phyloP scores from a whole-genome alignment of 768 basidiomycete species.

The Dioszegia hungarica region DNA sequence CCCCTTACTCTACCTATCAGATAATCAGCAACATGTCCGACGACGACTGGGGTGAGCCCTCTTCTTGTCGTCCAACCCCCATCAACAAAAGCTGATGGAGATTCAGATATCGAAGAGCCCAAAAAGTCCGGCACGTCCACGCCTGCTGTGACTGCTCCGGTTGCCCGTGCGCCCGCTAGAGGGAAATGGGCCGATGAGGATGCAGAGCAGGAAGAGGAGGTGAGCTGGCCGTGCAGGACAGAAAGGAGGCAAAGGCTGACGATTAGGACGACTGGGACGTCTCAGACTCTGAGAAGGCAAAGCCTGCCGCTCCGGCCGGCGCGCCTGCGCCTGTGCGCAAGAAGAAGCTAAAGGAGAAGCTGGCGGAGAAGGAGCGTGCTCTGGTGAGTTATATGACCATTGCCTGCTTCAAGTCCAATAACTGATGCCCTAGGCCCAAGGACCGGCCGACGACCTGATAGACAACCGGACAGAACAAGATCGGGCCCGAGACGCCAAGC shows the following conservation, averaged over 20 bases:
- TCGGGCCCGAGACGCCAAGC: conserved; percentile 54
- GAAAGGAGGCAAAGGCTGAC: too few relatives aligned
- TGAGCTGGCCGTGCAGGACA: conserved; percentile 52
- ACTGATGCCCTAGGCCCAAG: too few relatives aligned
- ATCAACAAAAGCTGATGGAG: too few relatives aligned
- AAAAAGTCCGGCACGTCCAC: conserved; percentile 40
- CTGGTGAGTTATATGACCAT: not conserved
- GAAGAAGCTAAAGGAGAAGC: conserved; percentile 84
- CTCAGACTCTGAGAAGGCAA: conserved; percentile 61
- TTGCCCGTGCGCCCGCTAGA: conserved; percentile 48
- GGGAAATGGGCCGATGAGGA: conserved; percentile 89
- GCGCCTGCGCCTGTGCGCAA: conserved; percentile 73
- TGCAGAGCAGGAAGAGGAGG: conserved; percentile 66
- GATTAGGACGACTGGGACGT: conserved; percentile 90
- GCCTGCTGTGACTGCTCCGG: conserved; percentile 17
- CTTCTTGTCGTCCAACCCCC: not conserved
- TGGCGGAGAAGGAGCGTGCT: conserved; percentile 80
- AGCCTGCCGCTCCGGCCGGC: conserved; percentile 48
- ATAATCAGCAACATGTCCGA: conserved; percentile 15
- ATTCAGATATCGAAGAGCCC: conserved; percentile 26
- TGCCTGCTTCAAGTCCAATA: too few relatives aligned
- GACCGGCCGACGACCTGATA: conserved; percentile 41
- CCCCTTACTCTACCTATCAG: too few relatives aligned
- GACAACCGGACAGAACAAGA: conserved; percentile 49
- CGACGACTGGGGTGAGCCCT: conserved; percentile 41